phyloP scores from a whole-genome alignment of 345 rosid species.

The Mangifera indica region DNA sequence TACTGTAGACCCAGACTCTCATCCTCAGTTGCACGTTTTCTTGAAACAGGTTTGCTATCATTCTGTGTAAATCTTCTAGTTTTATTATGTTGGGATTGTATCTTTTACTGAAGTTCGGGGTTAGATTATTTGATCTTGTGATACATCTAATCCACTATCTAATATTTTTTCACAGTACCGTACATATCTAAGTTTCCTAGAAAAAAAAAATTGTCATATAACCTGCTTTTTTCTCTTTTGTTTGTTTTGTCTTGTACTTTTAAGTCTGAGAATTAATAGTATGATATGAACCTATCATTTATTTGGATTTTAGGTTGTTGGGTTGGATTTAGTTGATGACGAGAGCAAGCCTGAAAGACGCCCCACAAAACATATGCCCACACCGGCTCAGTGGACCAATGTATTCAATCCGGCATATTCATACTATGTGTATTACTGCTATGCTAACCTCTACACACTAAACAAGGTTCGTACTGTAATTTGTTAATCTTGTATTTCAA shows the following conservation, averaged over 20 bases:
- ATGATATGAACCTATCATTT: constrained; percentile 13
- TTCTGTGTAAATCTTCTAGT: background rate
- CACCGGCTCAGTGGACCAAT: constrained; percentile 98
- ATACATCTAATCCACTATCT: too few species aligned
- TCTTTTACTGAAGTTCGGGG: background rate
- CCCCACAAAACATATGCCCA: constrained; percentile 99
- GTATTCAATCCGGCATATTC: constrained; percentile 96
- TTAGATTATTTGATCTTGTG: background rate
- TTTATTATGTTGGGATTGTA: background rate
- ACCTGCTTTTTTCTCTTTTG: background rate
- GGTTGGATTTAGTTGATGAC: constrained; percentile 95
- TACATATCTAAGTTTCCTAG: too few species aligned
- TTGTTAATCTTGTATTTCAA: background rate
- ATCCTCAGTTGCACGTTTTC: constrained; percentile 96
- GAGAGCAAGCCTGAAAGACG: constrained; percentile 99
- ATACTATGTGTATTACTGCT: constrained; percentile 91
- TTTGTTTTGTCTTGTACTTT: background rate
- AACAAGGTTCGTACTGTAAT: constrained; percentile 60
- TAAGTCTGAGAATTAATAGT: background rate
- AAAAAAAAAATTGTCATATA: background rate
- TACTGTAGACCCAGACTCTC: constrained; percentile 97
- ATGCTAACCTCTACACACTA: constrained; percentile 87
- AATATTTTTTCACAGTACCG: too few species aligned
- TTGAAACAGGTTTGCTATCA: constrained; percentile 73
- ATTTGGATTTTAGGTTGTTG: constrained; percentile 74